These are phyloP conservation scores for Periconia macrospinosa DNA, from an alignment of 2,329 filamentous ascomycete genomes.

Conservation along the genomic window DNA sequence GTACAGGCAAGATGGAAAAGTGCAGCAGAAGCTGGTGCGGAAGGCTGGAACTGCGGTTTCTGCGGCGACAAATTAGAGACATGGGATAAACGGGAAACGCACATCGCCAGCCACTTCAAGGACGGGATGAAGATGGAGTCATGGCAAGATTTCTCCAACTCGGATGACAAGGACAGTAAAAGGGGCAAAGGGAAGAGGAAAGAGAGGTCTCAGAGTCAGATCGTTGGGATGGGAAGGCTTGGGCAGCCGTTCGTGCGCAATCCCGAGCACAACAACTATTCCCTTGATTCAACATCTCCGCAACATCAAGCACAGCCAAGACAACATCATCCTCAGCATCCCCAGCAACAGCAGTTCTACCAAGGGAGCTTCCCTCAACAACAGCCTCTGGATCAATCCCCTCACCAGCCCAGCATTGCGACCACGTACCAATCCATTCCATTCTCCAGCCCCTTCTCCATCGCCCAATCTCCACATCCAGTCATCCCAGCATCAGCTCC, in stretches of 20 bases:
- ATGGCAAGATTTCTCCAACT: slow-evolving; percentile 19
- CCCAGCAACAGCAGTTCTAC: not conserved
- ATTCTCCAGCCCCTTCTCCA: slow-evolving; percentile 1
- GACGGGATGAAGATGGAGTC: slow-evolving; percentile 31
- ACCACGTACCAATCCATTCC: slow-evolving; percentile 11
- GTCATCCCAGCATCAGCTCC: slow-evolving; percentile 14
- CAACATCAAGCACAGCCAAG: not conserved
- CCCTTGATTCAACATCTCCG: not conserved
- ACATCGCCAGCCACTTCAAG: slow-evolving; percentile 38
- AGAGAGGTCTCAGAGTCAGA: not conserved
- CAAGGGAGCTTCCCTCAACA: not conserved
- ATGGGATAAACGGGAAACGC: slow-evolving; percentile 35
- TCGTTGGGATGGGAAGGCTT: slow-evolving; percentile 5
- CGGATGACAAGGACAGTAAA: not conserved
- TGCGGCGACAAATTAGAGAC: slow-evolving; percentile 24
- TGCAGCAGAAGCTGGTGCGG: slow-evolving; percentile 11
- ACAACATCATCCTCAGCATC: not conserved
- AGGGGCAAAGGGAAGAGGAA: slow-evolving; percentile 8
- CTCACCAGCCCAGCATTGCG: slow-evolving; percentile 3
- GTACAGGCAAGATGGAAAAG: slow-evolving; percentile 33
- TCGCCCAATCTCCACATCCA: slow-evolving; percentile 3
- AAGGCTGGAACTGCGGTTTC: slow-evolving; percentile 36
- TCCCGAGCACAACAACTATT: slow-evolving; percentile 4
- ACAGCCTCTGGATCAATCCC: not conserved
- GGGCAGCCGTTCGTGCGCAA: slow-evolving; percentile 4